Conservation (phyloP, 805 yeast genomes). For the Sugiyamaella valdiviana region DNA sequence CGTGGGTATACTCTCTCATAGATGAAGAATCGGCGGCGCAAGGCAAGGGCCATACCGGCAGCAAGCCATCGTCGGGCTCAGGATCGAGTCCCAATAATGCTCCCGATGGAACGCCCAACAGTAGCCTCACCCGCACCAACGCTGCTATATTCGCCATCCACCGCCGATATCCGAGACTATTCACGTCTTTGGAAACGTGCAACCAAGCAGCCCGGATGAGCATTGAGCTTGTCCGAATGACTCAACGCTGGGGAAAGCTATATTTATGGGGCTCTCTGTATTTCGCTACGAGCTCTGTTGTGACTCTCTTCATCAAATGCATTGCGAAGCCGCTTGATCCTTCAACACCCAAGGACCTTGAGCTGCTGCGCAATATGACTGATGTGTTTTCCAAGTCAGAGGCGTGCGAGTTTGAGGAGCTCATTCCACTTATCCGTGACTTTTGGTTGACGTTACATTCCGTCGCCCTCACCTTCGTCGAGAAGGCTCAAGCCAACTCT, state of each 20-base stretch:
- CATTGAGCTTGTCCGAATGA: constrained; percentile 13
- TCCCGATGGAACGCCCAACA: neutral
- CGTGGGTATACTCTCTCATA: constrained; percentile 17
- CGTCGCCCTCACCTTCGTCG: constrained; percentile 7
- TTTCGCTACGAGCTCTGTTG: constrained; percentile 13
- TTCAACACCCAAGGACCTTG: constrained; percentile 15
- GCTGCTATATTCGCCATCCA: neutral
- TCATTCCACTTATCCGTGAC: neutral
- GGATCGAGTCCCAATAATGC: neutral
- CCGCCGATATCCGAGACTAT: constrained; percentile 15
- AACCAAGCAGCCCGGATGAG: constrained; percentile 19
- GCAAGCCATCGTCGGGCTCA: neutral
- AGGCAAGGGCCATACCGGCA: neutral
- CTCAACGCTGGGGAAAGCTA: constrained; percentile 6
- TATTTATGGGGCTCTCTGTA: constrained; percentile 13
- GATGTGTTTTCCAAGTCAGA: neutral
- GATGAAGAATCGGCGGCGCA: constrained; percentile 8
- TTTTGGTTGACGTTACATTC: constrained; percentile 10
- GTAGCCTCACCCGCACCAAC: neutral
- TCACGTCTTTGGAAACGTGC: constrained; percentile 17
- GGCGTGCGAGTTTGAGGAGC: neutral
- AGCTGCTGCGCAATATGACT: constrained; percentile 4
- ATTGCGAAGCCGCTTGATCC: constrained; percentile 16
- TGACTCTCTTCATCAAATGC: constrained; percentile 20
- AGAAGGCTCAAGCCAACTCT: constrained; percentile 2